phyloP scores from a whole-genome alignment of 139 green algal species.

The Picochlorum sp. region DNA sequence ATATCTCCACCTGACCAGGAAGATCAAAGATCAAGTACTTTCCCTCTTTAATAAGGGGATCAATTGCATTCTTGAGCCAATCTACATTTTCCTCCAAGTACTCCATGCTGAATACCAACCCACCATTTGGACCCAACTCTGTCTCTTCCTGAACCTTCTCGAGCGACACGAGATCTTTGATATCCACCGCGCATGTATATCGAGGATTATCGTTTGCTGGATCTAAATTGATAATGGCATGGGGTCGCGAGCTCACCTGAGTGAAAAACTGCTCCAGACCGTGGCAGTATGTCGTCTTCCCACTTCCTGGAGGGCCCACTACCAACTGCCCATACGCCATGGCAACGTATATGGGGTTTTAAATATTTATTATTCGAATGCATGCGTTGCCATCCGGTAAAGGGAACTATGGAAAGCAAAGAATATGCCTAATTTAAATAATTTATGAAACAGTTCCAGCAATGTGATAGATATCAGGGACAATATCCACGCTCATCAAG shows the following conservation, averaged over 20 bases:
- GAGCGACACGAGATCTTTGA: slow-evolving; percentile 80
- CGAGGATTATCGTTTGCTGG: slow-evolving; percentile 69
- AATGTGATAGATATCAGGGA: too few relatives aligned
- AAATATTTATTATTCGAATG: too few relatives aligned
- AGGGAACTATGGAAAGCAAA: too few relatives aligned
- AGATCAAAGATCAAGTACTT: slow-evolving; percentile 92
- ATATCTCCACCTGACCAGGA: slow-evolving; percentile 97
- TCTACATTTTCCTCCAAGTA: slow-evolving; percentile 93
- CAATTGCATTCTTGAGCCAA: slow-evolving; percentile 82
- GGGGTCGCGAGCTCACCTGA: slow-evolving; percentile 46
- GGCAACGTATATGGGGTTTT: too few relatives aligned
- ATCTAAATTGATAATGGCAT: slow-evolving; percentile 84
- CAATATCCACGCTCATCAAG: too few relatives aligned
- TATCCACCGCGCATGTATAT: slow-evolving; percentile 77
- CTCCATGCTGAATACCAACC: slow-evolving; percentile 95
- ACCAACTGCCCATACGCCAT: slow-evolving; percentile 70
- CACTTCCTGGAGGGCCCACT: slow-evolving; percentile 84
- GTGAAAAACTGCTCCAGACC: slow-evolving; percentile 81
- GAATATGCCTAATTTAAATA: too few relatives aligned
- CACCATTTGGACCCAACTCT: slow-evolving; percentile 90
- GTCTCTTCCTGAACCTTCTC: slow-evolving; percentile 81
- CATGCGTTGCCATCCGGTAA: too few relatives aligned
- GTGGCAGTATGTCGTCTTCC: slow-evolving; percentile 96
- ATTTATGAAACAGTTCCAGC: too few relatives aligned
- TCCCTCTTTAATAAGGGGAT: not conserved